Evolutionary conservation across 2,329 filamentous ascomycete species (phyloP).

Genomic region (Exophiala bonariae): DNA sequence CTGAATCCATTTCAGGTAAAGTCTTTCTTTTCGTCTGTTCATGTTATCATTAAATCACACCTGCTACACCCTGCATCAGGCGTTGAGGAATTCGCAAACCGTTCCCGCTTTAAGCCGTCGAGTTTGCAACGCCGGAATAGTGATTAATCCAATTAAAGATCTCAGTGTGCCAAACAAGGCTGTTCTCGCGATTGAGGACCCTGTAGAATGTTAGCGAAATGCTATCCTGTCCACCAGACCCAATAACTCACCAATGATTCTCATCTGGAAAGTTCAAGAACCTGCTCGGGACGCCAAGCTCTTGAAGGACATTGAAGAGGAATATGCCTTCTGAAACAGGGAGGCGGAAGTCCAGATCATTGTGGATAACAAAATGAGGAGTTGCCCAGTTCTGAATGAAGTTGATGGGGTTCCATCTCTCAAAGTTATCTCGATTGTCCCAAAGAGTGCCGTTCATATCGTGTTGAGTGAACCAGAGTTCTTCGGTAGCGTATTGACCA

Average conservation of each 20-base stretch:
- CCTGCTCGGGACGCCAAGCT: constrained; percentile 69
- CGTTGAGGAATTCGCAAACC: too few relatives aligned
- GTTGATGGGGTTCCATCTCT: constrained; percentile 68
- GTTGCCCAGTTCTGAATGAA: constrained; percentile 71
- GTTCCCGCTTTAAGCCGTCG: neutral
- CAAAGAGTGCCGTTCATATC: constrained; percentile 53
- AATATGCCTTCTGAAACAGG: constrained; percentile 76
- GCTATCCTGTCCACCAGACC: neutral
- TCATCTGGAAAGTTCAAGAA: constrained; percentile 78
- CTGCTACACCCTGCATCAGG: too few relatives aligned
- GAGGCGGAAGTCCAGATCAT: constrained; percentile 81
- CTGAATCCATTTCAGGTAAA: too few relatives aligned
- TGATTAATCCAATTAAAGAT: constrained; percentile 72
- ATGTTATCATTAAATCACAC: too few relatives aligned
- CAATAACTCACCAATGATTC: constrained; percentile 52
- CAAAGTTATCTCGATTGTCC: constrained; percentile 61
- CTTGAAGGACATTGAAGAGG: constrained; percentile 79
- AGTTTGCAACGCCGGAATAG: constrained; percentile 40
- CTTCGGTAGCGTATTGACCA: constrained; percentile 51
- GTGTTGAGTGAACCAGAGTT: constrained; percentile 54
- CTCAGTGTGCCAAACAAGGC: constrained; percentile 82
- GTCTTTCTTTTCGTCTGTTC: too few relatives aligned
- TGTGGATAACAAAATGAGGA: constrained; percentile 82
- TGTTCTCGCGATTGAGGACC: constrained; percentile 86
- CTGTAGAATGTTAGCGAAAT: constrained; percentile 33